These are phyloP conservation scores for Lodderomyces elongisporus DNA, from an alignment of 1,139 yeast species.

Conservation along the genomic window DNA sequence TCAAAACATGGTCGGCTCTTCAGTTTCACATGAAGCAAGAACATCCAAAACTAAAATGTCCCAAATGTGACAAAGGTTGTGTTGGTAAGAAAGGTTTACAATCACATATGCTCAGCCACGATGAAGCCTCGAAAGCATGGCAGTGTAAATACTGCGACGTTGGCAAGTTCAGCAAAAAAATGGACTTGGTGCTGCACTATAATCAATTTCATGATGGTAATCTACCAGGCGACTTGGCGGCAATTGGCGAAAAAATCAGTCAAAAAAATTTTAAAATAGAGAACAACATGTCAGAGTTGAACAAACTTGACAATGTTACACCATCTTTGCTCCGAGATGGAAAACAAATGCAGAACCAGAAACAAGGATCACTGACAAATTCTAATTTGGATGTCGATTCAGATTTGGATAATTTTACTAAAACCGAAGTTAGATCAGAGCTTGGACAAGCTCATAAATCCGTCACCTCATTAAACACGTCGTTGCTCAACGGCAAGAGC, in stretches of 20 bases:
- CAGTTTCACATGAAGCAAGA: conserved; percentile 66
- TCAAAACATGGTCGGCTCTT: conserved; percentile 73
- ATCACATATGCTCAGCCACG: conserved; percentile 65
- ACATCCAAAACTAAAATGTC: conserved; percentile 69
- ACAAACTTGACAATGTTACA: neutral
- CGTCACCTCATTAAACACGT: conserved; percentile 21
- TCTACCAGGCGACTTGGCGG: conserved; percentile 29
- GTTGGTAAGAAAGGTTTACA: conserved; percentile 66
- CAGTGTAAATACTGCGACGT: conserved; percentile 49
- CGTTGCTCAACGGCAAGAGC: neutral
- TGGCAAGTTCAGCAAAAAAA: conserved; percentile 32
- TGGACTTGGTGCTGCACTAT: conserved; percentile 40
- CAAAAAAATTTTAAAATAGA: conserved; percentile 16
- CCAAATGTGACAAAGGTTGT: conserved; percentile 65
- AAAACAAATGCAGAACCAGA: conserved; percentile 3
- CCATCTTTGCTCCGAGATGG: neutral
- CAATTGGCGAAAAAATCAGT: conserved; percentile 14
- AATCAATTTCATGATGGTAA: conserved; percentile 38
- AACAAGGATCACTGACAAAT: conserved; percentile 6
- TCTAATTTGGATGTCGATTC: neutral
- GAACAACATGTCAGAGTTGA: conserved; percentile 10
- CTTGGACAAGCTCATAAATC: conserved; percentile 22
- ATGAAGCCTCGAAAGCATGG: conserved; percentile 55
- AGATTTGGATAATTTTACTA: conserved; percentile 12
- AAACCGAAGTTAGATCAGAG: conserved; percentile 13